Evolutionary conservation across 805 yeast species (phyloP), one percentile per base, ranked within the genome.

Genomic region (Candida ficus): DNA sequence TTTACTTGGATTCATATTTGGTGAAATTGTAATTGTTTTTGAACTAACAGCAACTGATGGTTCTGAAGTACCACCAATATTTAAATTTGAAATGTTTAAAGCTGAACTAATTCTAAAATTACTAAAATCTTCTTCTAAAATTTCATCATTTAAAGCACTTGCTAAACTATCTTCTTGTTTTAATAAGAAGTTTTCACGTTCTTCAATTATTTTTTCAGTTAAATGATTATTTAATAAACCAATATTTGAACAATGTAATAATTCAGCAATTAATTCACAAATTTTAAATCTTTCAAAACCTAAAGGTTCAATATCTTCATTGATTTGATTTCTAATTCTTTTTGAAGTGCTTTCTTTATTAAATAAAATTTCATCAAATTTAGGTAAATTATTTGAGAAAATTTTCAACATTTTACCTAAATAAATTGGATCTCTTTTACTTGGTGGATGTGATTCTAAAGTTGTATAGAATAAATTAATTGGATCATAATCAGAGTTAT

Each of bases 231-330:
- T 93, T 43, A 93, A 71, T 22, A 93, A 68, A 3, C 85, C 86
- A 95, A 93, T 93, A 62, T 93, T 93, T 10, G 96, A 88, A 58
- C 99, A 93, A 63, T 93, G 99, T 38, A 93, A 68, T 33, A 93
- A 70, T 57, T 93, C 99, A 0, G 99, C 99, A 33, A 91, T 80
- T 31, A 93, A 70, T 64, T 93, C 99, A 52, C 96, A 84, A 16
- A 93, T 76, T 54, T 91, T 87, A 64, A 93, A 93, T 49, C 95
- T 73, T 53, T 93, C 96, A 61, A 93, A 87, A 2, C 99, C 99
- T 21, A 93, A 66, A 1, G 93, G 90, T 57, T 83, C 87, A 45
- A 85, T 80, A 16, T 64, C 63, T 76, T 78, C 47, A 58, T 74
- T 66, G 72, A 69, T 50, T 50, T 73, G 69, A 3, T 73, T 67